Evolutionary conservation across 2,329 filamentous ascomycete species (phyloP).

Genomic region (Microsporum ferrugineum): DNA sequence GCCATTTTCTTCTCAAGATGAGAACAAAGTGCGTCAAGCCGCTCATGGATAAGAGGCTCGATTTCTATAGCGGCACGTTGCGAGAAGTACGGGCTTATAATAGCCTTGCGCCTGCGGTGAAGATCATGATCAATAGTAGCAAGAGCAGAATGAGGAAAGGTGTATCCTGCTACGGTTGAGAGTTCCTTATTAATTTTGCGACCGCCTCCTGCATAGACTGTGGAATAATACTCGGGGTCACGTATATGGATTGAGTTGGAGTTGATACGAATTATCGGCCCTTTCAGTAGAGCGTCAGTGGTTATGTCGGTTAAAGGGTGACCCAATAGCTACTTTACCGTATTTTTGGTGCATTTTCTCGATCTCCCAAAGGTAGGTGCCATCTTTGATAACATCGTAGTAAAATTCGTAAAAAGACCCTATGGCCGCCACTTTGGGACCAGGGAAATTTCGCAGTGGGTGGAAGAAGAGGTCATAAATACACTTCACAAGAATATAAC

Average conservation of each 20-base stretch:
- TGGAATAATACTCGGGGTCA: conserved; percentile 14
- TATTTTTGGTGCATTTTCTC: conserved; percentile 14
- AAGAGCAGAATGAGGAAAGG: conserved; percentile 19
- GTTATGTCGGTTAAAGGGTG: neutral
- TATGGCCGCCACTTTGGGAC: conserved; percentile 17
- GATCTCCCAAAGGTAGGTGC: conserved; percentile 14
- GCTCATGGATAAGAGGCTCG: conserved; percentile 12
- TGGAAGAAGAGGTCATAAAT: conserved; percentile 17
- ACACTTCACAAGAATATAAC: conserved; percentile 1
- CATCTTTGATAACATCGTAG: conserved; percentile 13
- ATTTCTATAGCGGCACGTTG: conserved; percentile 10
- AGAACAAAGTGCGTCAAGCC: conserved; percentile 11
- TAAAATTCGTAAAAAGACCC: conserved; percentile 16
- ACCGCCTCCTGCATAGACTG: conserved; percentile 10
- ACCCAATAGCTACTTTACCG: conserved; percentile 8
- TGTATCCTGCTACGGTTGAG: conserved; percentile 12
- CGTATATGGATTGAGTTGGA: conserved; percentile 15
- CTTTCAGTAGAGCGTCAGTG: conserved; percentile 1
- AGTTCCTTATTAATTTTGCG: conserved; percentile 14
- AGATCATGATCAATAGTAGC: conserved; percentile 16
- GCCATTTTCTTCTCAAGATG: neutral
- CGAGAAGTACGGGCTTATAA: conserved; percentile 19
- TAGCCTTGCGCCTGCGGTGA: conserved; percentile 17
- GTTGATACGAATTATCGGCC: conserved; percentile 16
- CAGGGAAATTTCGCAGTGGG: conserved; percentile 18